phyloP scores from a whole-genome alignment of 441 rosid genomes.

The Eruca vesicaria region DNA sequence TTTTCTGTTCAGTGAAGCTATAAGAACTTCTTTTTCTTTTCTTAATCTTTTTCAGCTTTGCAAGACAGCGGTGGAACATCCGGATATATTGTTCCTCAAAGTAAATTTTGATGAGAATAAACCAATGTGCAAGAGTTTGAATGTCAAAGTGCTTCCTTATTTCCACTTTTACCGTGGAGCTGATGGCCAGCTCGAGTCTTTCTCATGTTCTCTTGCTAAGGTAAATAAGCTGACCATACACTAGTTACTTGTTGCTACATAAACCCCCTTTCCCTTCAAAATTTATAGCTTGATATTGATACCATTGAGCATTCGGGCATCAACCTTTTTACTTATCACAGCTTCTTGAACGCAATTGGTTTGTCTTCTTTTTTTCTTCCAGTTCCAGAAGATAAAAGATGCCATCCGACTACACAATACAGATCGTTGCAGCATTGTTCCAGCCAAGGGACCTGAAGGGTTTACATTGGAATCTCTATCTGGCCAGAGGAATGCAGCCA shows the following conservation, averaged over 20 bases:
- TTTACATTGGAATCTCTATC: slow-evolving; percentile 54
- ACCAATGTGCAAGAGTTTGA: slow-evolving; percentile 95
- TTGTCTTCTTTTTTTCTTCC: slow-evolving; percentile 28
- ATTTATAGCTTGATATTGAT: background rate
- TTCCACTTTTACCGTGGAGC: slow-evolving; percentile 96
- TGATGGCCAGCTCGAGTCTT: slow-evolving; percentile 86
- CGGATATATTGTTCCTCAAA: slow-evolving; percentile 77
- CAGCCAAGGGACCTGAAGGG: slow-evolving; percentile 56
- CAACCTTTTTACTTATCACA: no score
- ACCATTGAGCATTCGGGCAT: background rate
- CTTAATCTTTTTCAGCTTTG: slow-evolving; percentile 56
- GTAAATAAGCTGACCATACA: slow-evolving; percentile 34
- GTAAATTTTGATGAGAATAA: slow-evolving; percentile 95
- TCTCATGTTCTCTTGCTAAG: slow-evolving; percentile 97
- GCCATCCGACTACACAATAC: slow-evolving; percentile 67
- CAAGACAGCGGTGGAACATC: slow-evolving; percentile 77
- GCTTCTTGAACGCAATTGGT: background rate
- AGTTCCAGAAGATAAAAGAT: slow-evolving; percentile 94
- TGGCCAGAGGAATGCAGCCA: slow-evolving; percentile 35
- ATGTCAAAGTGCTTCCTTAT: slow-evolving; percentile 89
- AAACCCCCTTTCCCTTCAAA: background rate
- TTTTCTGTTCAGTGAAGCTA: background rate
- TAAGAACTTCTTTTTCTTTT: background rate
- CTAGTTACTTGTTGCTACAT: background rate
- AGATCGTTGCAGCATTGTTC: slow-evolving; percentile 52